Base-by-base conservation (phyloP, 2,329 filamentous ascomycete species). In the Colletotrichum cordylinicola region DNA sequence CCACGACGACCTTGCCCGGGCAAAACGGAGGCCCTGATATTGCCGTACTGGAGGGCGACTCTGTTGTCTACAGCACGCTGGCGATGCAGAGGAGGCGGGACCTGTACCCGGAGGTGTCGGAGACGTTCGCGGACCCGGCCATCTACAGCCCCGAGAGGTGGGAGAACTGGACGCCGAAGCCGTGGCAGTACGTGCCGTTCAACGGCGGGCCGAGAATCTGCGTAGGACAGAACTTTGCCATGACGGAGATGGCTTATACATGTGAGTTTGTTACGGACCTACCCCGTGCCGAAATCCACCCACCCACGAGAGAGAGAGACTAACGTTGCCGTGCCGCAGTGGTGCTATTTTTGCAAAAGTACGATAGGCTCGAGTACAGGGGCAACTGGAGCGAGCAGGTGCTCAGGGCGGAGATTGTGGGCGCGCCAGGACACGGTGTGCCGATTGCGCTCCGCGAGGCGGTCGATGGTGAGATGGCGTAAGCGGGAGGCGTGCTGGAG, bases 1-100 rank as follows among this genome's bases (percentile, higher is more conserved):
- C 88, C 75, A 93, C 96, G 85, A 96, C 95, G 6, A 94, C 92
- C 0, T 90, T 98, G 4, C 95, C 95, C 4, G 77, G 77, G 2
- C 29, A 29, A 16, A 81, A 78, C 6, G 83, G 81, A 27, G 78
- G 80, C 21, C 82, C 81, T 2, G 82, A 83, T 4, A 82, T 91
- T 33, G 86, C 87, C 18, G 84, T 90, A 31, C 85, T 86, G 27
- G 85, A 86, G 67, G 84, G 87, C 77, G 87, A 89, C 15, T 83
- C 84, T 6, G 80, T 91, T 48, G 82, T 87, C 58, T 90, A 91
- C 79, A 88, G 87, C 67, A 86, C 88, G 4, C 84, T 90, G 64
- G 80, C 85, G 21, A 90, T 90, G 89, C 89, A 90, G 79, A 86
- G 87, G 3, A 84, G 86, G 48, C 81, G 82, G 18, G 86, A 89